phyloP scores from a whole-genome alignment of 2,329 filamentous ascomycete species.

The Colletotrichum australisinense region DNA sequence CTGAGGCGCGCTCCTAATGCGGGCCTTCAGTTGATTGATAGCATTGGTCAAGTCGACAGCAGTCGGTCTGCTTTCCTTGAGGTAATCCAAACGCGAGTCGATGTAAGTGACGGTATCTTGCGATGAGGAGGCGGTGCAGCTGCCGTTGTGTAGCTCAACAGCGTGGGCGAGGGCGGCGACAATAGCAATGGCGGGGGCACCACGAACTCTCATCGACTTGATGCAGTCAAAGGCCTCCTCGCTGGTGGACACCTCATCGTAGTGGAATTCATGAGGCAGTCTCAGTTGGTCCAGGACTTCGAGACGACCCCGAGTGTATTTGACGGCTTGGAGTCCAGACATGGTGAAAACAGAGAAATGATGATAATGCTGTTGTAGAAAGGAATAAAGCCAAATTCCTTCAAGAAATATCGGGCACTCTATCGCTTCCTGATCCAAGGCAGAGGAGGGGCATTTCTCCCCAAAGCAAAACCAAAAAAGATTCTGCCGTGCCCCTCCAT shows the following conservation, averaged over 20 bases:
- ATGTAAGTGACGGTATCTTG: conserved; percentile 78
- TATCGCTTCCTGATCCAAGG: neutral
- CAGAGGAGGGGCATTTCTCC: conserved; percentile 18
- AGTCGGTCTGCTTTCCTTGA: conserved; percentile 90
- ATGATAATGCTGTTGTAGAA: neutral
- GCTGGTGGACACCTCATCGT: conserved; percentile 76
- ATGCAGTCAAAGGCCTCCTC: conserved; percentile 87
- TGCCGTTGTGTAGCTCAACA: conserved; percentile 78
- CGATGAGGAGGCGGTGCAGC: conserved; percentile 56
- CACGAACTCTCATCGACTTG: conserved; percentile 81
- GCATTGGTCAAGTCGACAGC: conserved; percentile 96
- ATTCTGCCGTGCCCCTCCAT: conserved; percentile 41
- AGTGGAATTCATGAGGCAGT: conserved; percentile 83
- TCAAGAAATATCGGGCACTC: neutral
- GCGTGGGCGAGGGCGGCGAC: conserved; percentile 92
- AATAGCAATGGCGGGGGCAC: conserved; percentile 94
- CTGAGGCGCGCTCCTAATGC: conserved; percentile 61
- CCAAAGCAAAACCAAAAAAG: conserved; percentile 33
- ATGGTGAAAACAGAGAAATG: conserved; percentile 44
- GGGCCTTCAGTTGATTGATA: conserved; percentile 79
- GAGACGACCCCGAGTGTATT: conserved; percentile 77
- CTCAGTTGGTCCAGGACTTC: conserved; percentile 87
- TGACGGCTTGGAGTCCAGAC: conserved; percentile 80
- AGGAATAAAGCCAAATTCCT: neutral
- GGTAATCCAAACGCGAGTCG: conserved; percentile 81